Percentiles rank a stretch among this genome's conserved stretches.
Conservation (phyloP, 345 rosid species). For the Eucalyptus erythrocorys region DNA sequence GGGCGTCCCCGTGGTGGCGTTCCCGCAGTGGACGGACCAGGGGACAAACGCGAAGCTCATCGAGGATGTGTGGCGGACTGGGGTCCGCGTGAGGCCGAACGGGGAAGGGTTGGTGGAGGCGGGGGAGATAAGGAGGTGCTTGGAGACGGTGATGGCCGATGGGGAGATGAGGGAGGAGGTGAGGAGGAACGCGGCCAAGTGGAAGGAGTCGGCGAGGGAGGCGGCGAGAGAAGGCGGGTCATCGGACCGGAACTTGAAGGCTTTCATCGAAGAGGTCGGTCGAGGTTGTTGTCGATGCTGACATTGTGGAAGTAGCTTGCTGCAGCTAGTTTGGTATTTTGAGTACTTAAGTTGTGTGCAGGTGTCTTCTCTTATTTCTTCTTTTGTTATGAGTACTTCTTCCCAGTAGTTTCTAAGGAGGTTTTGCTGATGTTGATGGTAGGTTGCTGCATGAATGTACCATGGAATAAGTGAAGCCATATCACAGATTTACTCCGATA, state of each 20-base stretch:
- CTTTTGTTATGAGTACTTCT: not conserved
- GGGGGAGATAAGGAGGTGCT: too few species aligned
- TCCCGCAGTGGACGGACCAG: too few species aligned
- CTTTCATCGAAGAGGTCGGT: slow-evolving; percentile 23
- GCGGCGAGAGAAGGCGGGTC: slow-evolving; percentile 41
- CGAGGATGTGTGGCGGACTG: too few species aligned
- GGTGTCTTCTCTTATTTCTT: not conserved
- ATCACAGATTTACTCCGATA: too few species aligned
- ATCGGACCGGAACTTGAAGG: slow-evolving; percentile 31
- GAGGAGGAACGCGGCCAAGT: too few species aligned
- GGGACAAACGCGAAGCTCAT: too few species aligned
- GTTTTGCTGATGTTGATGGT: not conserved
- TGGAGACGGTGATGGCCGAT: too few species aligned
- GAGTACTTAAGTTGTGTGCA: not conserved
- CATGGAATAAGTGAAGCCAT: too few species aligned
- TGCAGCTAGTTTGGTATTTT: not conserved
- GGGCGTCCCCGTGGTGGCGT: too few species aligned
- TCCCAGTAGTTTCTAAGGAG: not conserved
- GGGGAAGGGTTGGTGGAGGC: too few species aligned
- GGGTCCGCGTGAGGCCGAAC: too few species aligned
- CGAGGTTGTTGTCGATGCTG: not conserved
- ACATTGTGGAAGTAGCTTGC: not conserved
- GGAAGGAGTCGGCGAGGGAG: not conserved
- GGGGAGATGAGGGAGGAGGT: too few species aligned
- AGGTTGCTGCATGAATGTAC: not conserved